phyloP scores from a whole-genome alignment of 495 filamentous ascomycete genomes.

The Podospora fimiseda region DNA sequence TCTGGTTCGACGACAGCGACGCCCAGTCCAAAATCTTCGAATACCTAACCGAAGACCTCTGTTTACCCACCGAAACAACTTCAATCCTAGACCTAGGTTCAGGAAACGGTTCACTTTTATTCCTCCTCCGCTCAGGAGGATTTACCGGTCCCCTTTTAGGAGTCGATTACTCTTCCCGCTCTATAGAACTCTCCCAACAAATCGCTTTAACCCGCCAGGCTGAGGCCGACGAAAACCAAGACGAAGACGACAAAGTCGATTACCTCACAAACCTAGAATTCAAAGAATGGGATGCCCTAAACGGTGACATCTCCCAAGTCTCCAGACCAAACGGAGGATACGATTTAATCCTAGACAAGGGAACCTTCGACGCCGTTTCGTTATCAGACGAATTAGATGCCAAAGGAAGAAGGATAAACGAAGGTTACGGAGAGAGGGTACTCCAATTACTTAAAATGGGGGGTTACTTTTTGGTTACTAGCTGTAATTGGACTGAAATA shows the following conservation, averaged over 20 bases:
- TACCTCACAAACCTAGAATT: too few species aligned
- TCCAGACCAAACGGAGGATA: conserved; percentile 44
- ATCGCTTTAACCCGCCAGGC: conserved; percentile 27
- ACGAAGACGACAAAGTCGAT: conserved; percentile 9
- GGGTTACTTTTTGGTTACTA: conserved; percentile 77
- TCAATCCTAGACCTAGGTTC: conserved; percentile 73
- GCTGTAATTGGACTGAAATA: conserved; percentile 95
- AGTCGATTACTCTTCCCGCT: conserved; percentile 75
- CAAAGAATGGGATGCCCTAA: conserved; percentile 69
- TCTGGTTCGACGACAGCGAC: conserved; percentile 71
- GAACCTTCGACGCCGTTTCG: conserved; percentile 91
- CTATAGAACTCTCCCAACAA: conserved; percentile 61
- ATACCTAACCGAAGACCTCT: conserved; percentile 44
- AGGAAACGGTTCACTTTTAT: conserved; percentile 86
- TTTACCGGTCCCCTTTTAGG: conserved; percentile 65
- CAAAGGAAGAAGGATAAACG: conserved; percentile 52
- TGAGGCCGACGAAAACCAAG: conserved; percentile 13
- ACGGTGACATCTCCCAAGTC: conserved; percentile 28
- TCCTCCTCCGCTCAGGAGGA: conserved; percentile 56
- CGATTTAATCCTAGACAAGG: conserved; percentile 90
- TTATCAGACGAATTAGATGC: conserved; percentile 56
- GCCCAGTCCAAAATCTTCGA: conserved; percentile 56
- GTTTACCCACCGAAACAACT: conserved; percentile 15
- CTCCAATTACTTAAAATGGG: conserved; percentile 57
- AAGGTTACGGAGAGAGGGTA: conserved; percentile 66